Percentiles rank a stretch among this genome's conserved stretches.
phyloP scores from a whole-genome alignment of 2,329 filamentous ascomycete genomes.

The Fusarium floridanum region DNA sequence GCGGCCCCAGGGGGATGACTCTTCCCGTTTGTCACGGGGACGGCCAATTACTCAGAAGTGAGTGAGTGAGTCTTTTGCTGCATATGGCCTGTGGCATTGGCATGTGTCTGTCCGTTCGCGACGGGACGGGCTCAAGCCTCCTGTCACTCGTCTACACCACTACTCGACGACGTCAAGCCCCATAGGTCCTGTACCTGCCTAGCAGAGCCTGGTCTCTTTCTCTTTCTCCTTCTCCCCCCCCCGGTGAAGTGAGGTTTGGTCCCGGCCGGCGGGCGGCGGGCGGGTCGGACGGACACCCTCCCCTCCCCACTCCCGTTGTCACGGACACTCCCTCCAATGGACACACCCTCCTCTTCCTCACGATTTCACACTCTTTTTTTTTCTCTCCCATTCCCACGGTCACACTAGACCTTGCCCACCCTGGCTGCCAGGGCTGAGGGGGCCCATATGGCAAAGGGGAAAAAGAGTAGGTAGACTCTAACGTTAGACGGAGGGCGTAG shows the following conservation, averaged over 20 bases:
- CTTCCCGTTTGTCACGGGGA: constrained; percentile 35
- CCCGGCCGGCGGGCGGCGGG: background rate
- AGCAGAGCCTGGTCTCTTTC: background rate
- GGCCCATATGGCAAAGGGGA: constrained; percentile 7
- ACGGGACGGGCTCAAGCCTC: background rate
- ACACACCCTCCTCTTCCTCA: background rate
- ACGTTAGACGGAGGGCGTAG: background rate
- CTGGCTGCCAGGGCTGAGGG: constrained; percentile 5
- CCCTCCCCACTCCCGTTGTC: constrained; percentile 1
- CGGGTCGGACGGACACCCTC: background rate
- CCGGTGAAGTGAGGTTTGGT: background rate
- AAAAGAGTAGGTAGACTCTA: background rate
- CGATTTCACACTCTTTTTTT: background rate
- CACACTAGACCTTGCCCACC: background rate
- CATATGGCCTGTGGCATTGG: background rate
- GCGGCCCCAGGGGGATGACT: constrained; percentile 31
- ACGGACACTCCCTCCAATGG: constrained; percentile 1
- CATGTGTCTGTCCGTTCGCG: background rate
- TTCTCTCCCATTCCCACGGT: background rate
- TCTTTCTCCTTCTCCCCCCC: background rate
- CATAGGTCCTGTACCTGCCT: background rate
- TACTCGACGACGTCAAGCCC: background rate
- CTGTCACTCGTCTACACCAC: constrained; percentile 1
- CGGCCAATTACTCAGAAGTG: constrained; percentile 6
- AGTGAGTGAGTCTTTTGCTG: background rate